phyloP scores from a whole-genome alignment of 2,329 filamentous ascomycete genomes.

The Claviceps paspali region DNA sequence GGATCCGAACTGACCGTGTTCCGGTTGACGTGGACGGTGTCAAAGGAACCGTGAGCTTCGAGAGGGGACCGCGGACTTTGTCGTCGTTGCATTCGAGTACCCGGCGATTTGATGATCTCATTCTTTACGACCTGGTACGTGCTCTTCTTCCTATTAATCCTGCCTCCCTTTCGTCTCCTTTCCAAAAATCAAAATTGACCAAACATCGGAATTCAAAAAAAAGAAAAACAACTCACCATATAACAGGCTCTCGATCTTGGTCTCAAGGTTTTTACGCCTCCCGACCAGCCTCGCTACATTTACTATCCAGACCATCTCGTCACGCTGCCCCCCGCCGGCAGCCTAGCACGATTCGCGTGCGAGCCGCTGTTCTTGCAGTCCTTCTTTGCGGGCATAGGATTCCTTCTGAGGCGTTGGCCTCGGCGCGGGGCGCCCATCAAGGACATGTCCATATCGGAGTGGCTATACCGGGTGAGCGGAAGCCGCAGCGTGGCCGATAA shows the following conservation, averaged over 20 bases:
- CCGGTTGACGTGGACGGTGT: slow-evolving; percentile 40
- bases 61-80: slow-evolving; percentile 70
- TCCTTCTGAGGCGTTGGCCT: slow-evolving; percentile 11
- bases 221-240: slow-evolving; percentile 3
- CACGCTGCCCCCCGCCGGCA: slow-evolving; percentile 15
- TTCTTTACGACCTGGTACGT: slow-evolving; percentile 59
- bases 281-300: slow-evolving; percentile 46
- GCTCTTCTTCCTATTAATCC: background rate
- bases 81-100: slow-evolving; percentile 30
- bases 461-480: slow-evolving; percentile 17
- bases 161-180: too few relatives aligned
- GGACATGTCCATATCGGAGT: slow-evolving; percentile 23
- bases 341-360: slow-evolving; percentile 13
- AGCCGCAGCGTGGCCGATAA: slow-evolving; percentile 44
- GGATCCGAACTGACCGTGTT: slow-evolving; percentile 56
- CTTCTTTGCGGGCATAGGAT: slow-evolving; percentile 14
- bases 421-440: slow-evolving; percentile 9
- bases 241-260: slow-evolving; percentile 20
- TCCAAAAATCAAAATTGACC: too few relatives aligned
- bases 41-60: slow-evolving; percentile 50
- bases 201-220: too few relatives aligned
- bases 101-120: slow-evolving; percentile 41
- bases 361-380: slow-evolving; percentile 20
- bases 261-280: slow-evolving; percentile 33
- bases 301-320: slow-evolving; percentile 69